A percentile compares a stretch with the other conserved stretches of the same genome.
Evolutionary conservation across 768 basidiomycete species (phyloP).

Genomic region (Tricholoma furcatifolium): DNA sequence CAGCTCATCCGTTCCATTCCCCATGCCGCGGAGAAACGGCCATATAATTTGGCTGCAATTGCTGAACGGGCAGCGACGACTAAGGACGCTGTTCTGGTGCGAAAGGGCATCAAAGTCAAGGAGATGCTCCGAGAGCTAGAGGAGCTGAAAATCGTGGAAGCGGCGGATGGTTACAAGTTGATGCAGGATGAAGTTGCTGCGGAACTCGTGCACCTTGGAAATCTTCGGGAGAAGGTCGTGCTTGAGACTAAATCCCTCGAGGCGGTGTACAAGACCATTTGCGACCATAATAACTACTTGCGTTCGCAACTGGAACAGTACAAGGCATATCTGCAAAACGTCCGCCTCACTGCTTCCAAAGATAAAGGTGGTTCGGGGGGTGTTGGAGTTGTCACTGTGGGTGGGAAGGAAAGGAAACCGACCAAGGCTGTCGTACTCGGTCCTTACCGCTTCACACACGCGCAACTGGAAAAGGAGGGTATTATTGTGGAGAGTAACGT

Average conservation of each 20-base stretch:
- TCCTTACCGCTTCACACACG: slow-evolving; percentile 97
- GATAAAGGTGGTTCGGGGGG: slow-evolving; percentile 86
- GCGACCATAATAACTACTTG: slow-evolving; percentile 98
- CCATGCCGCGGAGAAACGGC: slow-evolving; percentile 75
- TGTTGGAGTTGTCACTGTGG: slow-evolving; percentile 93
- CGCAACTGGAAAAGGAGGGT: slow-evolving; percentile 97
- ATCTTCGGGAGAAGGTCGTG: slow-evolving; percentile 92
- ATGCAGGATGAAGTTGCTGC: slow-evolving; percentile 98
- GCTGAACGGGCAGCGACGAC: slow-evolving; percentile 97
- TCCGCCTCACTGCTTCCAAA: slow-evolving; percentile 84
- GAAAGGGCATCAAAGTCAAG: slow-evolving; percentile 99
- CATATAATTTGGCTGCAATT: slow-evolving; percentile 84
- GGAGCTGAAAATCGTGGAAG: slow-evolving; percentile 83
- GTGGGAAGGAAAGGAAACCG: slow-evolving; percentile 96
- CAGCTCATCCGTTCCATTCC: slow-evolving; percentile 96
- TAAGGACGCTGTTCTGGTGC: slow-evolving; percentile 93
- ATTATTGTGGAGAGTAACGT: slow-evolving; percentile 99
- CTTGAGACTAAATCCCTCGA: slow-evolving; percentile 91
- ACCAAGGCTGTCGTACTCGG: slow-evolving; percentile 84
- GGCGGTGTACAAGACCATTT: slow-evolving; percentile 98
- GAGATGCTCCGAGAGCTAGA: slow-evolving; percentile 98
- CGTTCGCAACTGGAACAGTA: slow-evolving; percentile 97
- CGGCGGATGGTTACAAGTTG: slow-evolving; percentile 80
- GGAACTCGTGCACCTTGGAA: slow-evolving; percentile 95
- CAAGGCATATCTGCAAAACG: slow-evolving; percentile 98